Evolutionary conservation across 371 early-diverging fungal species (phyloP).

Genomic region (Mortierella sp.): DNA sequence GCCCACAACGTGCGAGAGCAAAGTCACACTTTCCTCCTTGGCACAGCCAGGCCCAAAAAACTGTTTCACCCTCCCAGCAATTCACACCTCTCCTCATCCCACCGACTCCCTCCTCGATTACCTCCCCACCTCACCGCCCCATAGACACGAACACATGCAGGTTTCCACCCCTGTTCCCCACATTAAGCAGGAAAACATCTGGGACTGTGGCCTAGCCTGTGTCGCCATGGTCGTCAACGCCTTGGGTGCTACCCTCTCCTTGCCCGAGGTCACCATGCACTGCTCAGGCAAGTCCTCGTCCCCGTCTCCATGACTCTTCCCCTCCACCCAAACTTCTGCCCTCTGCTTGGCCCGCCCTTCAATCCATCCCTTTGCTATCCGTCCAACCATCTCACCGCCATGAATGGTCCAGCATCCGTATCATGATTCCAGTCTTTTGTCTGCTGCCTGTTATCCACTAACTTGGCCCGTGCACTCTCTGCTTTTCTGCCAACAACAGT

Average conservation of each 20-base stretch:
- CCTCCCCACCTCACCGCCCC: neutral
- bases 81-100: too few species aligned
- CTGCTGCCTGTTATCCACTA: too few species aligned
- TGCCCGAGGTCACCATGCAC: conserved; percentile 44
- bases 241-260: conserved; percentile 33
- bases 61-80: too few species aligned
- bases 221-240: conserved; percentile 80
- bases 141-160: conserved; percentile 16
- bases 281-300: conserved; percentile 21
- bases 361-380: neutral
- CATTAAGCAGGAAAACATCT: conserved; percentile 53
- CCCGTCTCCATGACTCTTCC: neutral
- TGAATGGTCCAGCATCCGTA: too few species aligned
- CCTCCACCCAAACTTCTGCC: neutral
- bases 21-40: too few species aligned
- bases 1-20: too few species aligned
- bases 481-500: conserved; percentile 20
- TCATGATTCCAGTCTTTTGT: neutral
- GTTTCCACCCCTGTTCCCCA: conserved; percentile 45
- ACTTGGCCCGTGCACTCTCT: conserved; percentile 12
- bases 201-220: conserved; percentile 93
- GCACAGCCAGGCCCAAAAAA: too few species aligned
- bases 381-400: too few species aligned
- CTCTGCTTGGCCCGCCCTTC: neutral
- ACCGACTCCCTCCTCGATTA: too few species aligned